A percentile compares a stretch with the other conserved stretches of the same genome.
Evolutionary conservation across 2,329 filamentous ascomycete species (phyloP).

Genomic region (Pseudocercospora fijiensis): DNA sequence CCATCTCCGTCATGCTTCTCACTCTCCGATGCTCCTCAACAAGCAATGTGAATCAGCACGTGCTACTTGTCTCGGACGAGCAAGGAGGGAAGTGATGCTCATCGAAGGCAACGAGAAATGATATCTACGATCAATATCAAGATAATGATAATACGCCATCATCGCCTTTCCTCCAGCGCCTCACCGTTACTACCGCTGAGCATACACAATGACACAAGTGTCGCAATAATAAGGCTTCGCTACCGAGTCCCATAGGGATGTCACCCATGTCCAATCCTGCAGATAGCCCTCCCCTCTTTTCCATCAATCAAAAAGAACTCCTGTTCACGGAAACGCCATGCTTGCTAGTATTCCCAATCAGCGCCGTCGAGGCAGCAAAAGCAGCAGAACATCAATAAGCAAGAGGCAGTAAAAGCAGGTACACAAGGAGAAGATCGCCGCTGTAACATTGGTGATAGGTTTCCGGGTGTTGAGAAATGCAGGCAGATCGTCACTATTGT

Average conservation of each 20-base stretch:
- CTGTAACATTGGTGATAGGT: neutral
- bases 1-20: neutral
- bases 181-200: constrained; percentile 2
- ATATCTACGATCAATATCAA: neutral
- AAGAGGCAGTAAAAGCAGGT: constrained; percentile 2
- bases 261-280: neutral
- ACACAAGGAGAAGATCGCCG: constrained; percentile 1
- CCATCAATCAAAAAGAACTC: neutral
- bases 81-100: neutral
- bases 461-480: constrained; percentile 3
- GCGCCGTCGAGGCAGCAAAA: constrained; percentile 15
- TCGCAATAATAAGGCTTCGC: neutral
- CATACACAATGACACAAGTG: neutral
- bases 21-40: neutral
- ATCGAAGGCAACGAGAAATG: neutral
- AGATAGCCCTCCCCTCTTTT: constrained; percentile 4
- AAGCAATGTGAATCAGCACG: neutral
- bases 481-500: constrained; percentile 7
- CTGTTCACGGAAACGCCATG: constrained; percentile 20
- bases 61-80: neutral
- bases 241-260: neutral
- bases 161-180: constrained; percentile 12
- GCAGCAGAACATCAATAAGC: constrained; percentile 10
- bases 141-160: neutral
- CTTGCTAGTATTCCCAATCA: constrained; percentile 23